Evolutionary conservation across 148 eudicot genomes (phyloP), one percentile per base, ranked within the genome.

Genomic region (Diospyros kaki): DNA sequence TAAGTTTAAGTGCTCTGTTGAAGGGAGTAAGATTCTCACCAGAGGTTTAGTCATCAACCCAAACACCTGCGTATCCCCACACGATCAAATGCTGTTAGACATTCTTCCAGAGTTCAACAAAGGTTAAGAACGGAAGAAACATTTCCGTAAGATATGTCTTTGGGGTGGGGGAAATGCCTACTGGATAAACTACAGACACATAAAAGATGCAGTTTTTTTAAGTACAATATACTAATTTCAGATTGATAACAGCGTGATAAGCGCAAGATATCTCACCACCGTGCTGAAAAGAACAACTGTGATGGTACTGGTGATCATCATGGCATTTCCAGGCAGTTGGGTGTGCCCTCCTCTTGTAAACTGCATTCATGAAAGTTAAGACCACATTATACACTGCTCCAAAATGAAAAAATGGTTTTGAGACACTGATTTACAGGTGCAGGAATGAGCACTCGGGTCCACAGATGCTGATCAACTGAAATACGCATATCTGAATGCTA

Each of bases 271-370:
- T 66, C 85, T 81, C 81, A 91, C 97, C 91, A 82, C 83, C 60
- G 97, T 91, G 82, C 97, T 91, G 87, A 89, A 89, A 54, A 91
- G 90, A 76, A 91, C 90, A 65, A 91, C 84, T 2, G 91, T 86
- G 58, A 91, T 91, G 59, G 97, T 89, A 80, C 93, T 87, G 59
- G 97, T 91, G 74, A 91, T 91, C 97, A 91, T 85, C 78, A 91
- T 78, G 5, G 97, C 91, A 79, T 87, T 86, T 60, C 77, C 90
- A 44, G 73, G 91, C 75, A 82, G 76, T 66, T 83, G 83, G 40
- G 97, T 89, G 51, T 87, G 84, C 39, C 97, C 93, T 42, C 56
- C 76, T 61, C 74, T 79, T 12, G 91, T 86, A 74, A 91, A 91
- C 97, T 91, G 86, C 83, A 84, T 5, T 52, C 52, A 59, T 67